Percentiles rank a stretch among this genome's conserved stretches.
These are phyloP conservation scores for Colletotrichum lupini DNA, from an alignment of 2,329 filamentous ascomycete species.

Conservation along the genomic window DNA sequence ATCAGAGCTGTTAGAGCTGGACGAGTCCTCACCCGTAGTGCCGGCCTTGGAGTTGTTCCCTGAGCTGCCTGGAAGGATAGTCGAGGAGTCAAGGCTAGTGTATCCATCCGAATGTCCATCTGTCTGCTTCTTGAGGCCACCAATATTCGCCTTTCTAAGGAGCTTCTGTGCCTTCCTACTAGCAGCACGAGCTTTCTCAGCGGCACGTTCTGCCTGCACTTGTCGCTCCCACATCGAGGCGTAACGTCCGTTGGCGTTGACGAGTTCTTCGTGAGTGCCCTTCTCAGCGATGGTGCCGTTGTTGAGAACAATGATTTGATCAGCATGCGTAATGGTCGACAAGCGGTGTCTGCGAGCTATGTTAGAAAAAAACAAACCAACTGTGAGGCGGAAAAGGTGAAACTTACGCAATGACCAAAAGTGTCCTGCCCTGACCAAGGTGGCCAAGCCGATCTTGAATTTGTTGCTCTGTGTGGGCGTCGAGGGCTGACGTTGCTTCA, in stretches of 20 bases:
- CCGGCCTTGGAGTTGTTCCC: slow-evolving; percentile 44
- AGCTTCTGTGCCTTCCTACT: slow-evolving; percentile 55
- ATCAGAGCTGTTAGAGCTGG: slow-evolving; percentile 48
- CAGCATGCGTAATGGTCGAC: slow-evolving; percentile 86
- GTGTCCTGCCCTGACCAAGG: slow-evolving; percentile 86
- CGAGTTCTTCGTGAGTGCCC: slow-evolving; percentile 82
- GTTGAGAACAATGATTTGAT: slow-evolving; percentile 84
- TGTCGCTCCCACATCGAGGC: slow-evolving; percentile 91
- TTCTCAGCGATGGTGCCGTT: slow-evolving; percentile 81
- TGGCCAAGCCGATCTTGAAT: slow-evolving; percentile 88
- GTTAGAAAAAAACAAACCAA: slow-evolving; percentile 38
- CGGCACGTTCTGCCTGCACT: slow-evolving; percentile 79
- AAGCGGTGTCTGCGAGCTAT: slow-evolving; percentile 73
- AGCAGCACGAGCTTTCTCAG: slow-evolving; percentile 64
- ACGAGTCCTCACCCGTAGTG: slow-evolving; percentile 44
- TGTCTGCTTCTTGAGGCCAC: slow-evolving; percentile 47
- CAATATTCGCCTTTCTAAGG: slow-evolving; percentile 62
- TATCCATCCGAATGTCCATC: slow-evolving; percentile 59
- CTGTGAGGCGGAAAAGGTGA: slow-evolving; percentile 35
- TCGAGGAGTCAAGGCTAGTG: slow-evolving; percentile 57
- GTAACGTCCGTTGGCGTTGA: slow-evolving; percentile 78
- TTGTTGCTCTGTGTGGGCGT: slow-evolving; percentile 92
- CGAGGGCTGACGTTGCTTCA: slow-evolving; percentile 90
- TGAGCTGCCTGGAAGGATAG: slow-evolving; percentile 50
- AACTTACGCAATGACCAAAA: slow-evolving; percentile 91